phyloP scores from a whole-genome alignment of 352 stramenopile genomes.

The Thalassiosira mediterranea region DNA sequence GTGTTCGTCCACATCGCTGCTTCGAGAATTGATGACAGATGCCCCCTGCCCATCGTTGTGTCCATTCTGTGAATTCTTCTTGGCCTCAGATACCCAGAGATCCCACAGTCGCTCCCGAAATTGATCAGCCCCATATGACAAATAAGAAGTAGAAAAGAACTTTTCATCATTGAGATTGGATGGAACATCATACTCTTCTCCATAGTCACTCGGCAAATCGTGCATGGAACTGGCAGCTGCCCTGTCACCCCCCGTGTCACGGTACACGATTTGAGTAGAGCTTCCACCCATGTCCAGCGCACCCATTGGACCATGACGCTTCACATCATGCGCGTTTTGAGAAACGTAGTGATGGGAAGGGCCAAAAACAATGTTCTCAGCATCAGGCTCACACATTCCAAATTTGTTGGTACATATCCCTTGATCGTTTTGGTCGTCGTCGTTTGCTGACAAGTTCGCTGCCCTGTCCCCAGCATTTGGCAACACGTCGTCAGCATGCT shows the following conservation, averaged over 20 bases:
- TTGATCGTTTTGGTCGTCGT: slow-evolving; percentile 11
- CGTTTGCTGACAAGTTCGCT: too few species aligned
- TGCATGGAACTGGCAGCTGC: too few species aligned
- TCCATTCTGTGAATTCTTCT: slow-evolving; percentile 14
- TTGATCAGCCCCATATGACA: slow-evolving; percentile 84
- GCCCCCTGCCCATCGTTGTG: slow-evolving; percentile 6
- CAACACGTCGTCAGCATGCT: background rate
- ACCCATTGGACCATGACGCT: slow-evolving; percentile 56
- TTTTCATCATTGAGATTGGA: slow-evolving; percentile 68
- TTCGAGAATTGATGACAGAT: too few species aligned
- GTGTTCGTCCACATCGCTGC: too few species aligned
- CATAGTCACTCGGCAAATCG: background rate
- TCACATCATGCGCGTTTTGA: slow-evolving; percentile 47
- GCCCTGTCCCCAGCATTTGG: slow-evolving; percentile 3
- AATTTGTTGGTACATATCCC: slow-evolving; percentile 63
- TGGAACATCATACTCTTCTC: slow-evolving; percentile 26
- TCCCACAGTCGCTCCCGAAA: slow-evolving; percentile 82
- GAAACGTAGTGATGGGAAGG: slow-evolving; percentile 51
- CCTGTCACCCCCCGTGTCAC: slow-evolving; percentile 8
- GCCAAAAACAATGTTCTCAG: slow-evolving; percentile 53
- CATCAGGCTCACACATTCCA: slow-evolving; percentile 54
- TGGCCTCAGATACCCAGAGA: slow-evolving; percentile 57
- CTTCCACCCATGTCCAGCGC: slow-evolving; percentile 83
- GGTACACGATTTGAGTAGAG: slow-evolving; percentile 82
- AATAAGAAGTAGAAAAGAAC: slow-evolving; percentile 83